Conservation (phyloP, 129 eudicot genomes). For the Centaurea solstitialis region DNA sequence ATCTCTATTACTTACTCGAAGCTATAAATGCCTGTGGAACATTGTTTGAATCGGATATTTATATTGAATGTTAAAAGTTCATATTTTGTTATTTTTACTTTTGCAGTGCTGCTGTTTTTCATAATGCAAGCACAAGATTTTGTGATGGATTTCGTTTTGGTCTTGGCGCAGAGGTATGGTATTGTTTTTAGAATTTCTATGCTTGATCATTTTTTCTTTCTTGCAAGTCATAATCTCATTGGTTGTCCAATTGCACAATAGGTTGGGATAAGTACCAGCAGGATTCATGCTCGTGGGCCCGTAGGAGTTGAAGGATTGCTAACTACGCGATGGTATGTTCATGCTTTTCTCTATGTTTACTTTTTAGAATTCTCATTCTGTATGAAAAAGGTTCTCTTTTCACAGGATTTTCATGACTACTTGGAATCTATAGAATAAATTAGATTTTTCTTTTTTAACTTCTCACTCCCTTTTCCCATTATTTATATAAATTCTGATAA, state of each 20-base stretch:
- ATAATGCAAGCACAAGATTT: conserved; percentile 96
- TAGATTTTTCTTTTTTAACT: too few species aligned
- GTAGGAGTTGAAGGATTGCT: conserved; percentile 98
- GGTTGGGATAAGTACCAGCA: conserved; percentile 98
- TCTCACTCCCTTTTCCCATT: too few species aligned
- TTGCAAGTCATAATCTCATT: background rate
- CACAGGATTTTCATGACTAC: background rate
- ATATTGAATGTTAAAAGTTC: background rate
- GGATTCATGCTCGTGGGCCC: conserved; percentile 99
- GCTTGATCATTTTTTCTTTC: background rate
- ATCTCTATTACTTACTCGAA: background rate
- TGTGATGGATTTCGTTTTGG: conserved; percentile 97
- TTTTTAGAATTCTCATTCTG: background rate
- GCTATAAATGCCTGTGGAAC: background rate
- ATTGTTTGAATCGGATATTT: background rate
- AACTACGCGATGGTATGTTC: conserved; percentile 84
- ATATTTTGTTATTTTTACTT: background rate
- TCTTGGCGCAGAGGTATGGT: conserved; percentile 91
- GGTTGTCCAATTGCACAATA: conserved; percentile 21
- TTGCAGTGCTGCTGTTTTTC: conserved; percentile 97
- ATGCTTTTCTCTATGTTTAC: background rate
- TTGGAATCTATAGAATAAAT: too few species aligned
- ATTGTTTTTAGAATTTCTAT: background rate
- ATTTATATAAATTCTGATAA: too few species aligned
- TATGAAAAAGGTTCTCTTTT: too few species aligned